Evolutionary conservation across 148 eudicot genomes (phyloP).

Genomic region (Rhododendron henanense): DNA sequence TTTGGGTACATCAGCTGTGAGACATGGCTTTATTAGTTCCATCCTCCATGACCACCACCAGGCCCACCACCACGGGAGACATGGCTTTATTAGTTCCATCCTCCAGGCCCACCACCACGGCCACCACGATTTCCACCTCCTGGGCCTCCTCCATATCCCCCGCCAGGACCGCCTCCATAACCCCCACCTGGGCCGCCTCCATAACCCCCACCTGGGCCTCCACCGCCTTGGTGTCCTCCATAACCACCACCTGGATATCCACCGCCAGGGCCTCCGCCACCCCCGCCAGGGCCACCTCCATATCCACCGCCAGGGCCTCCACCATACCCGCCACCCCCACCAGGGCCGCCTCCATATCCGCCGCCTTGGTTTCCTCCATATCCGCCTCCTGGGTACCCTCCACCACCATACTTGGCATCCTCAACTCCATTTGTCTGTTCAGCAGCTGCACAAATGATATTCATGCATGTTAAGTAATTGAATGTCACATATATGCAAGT

Average conservation of each 20-base stretch:
- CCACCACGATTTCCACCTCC: neutral
- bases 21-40: neutral
- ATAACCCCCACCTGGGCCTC: neutral
- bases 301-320: neutral
- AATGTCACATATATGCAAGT: too few species aligned
- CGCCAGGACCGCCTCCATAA: too few species aligned
- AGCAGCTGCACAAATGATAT: neutral
- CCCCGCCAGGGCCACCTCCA: neutral
- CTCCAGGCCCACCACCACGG: too few species aligned
- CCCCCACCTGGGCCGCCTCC: too few species aligned
- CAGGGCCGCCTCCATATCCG: neutral
- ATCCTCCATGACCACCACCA: neutral
- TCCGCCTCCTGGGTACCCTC: neutral
- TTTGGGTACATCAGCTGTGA: neutral
- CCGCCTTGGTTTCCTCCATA: neutral
- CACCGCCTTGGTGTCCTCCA: neutral
- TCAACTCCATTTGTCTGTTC: slow-evolving; percentile 2
- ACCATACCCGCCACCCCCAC: neutral
- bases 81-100: too few species aligned
- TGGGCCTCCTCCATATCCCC: too few species aligned
- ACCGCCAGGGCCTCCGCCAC: neutral
- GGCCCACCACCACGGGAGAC: too few species aligned
- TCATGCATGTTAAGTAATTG: neutral
- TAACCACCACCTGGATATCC: neutral
- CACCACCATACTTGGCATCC: slow-evolving; percentile 4